Percentiles rank a stretch among this genome's conserved stretches.
Conservation (phyloP, 176 grass and related monocot genomes). For the Leersia perrieri region DNA sequence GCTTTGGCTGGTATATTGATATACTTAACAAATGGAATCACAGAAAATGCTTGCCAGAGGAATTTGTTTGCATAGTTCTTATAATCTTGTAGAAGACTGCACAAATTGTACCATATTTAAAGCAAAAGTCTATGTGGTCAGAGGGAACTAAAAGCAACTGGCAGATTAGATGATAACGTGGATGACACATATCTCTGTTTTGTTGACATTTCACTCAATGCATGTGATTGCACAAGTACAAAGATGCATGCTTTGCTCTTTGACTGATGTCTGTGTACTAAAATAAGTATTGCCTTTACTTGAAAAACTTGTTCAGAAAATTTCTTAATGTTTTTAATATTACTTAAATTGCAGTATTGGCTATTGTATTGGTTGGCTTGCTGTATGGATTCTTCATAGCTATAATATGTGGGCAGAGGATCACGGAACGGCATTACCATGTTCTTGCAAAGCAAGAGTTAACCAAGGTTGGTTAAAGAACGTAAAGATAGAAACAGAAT, state of each 20-base stretch:
- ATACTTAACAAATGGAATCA: no score
- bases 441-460: conserved; percentile 95
- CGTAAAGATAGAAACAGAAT: conserved; percentile 24
- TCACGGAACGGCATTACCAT: conserved; percentile 92
- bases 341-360: conserved; percentile 72
- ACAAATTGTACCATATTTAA: conserved; percentile 12
- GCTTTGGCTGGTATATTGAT: no score
- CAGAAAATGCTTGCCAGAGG: not conserved
- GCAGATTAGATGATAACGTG: not conserved
- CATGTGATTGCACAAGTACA: not conserved
- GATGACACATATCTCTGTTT: not conserved
- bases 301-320: conserved; percentile 26
- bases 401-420: conserved; percentile 98
- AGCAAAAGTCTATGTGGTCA: not conserved
- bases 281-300: not conserved
- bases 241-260: not conserved
- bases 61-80: conserved; percentile 6
- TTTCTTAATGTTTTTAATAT: conserved; percentile 30
- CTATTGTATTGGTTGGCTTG: conserved; percentile 88
- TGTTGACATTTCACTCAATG: not conserved
- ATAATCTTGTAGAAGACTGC: not conserved
- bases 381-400: conserved; percentile 99
- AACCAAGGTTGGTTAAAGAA: conserved; percentile 73
- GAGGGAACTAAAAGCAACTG: not conserved
- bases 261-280: not conserved